Base-by-base conservation (phyloP, 495 filamentous ascomycete species). In the Aspergillus avenaceus region DNA sequence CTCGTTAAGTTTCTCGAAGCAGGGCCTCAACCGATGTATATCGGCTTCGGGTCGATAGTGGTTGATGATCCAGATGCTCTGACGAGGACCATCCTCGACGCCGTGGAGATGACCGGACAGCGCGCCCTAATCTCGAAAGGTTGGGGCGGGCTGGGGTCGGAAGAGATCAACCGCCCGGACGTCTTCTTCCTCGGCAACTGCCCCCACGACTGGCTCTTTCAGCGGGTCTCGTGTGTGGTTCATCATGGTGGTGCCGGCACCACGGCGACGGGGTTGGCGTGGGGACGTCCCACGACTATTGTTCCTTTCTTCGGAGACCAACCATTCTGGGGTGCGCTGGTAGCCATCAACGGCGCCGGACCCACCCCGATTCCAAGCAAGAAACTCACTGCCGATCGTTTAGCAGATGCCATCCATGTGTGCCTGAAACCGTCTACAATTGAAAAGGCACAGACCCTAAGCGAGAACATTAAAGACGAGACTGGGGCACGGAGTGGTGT, bases 281-380 rank as follows among this genome's bases (percentile, higher is more conserved):
- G 75, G 0, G 86, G 84, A 1, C 77, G 79, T 28, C 88, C 88
- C 3, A 91, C 88, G 0, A 76, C 88, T 1, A 76, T 93, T 21
- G 81, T 93, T 8, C 88, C 88, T 0, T 93, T 93, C 69, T 92
- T 93, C 56, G 88, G 88, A 4, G 88, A 92, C 48, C 87, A 92
- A 59, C 84, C 85, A 1, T 92, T 91, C 52, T 92, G 88, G 88
- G 88, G 88, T 14, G 69, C 78, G 1, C 87, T 92, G 76, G 79
- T 92, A 18, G 82, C 83, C 3, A 72, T 66, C 37, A 82, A 86
- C 14, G 84, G 85, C 5, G 88, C 87, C 1, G 88, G 88, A 3
- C 87, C 87, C 0, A 54, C 63, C 0, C 87, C 88, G 0, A 86
- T 91, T 49, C 84, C 86, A 0, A 77, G 83, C 62, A 86, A 84